These are phyloP conservation scores for Pyrenochaeta sp. DNA, from an alignment of 2,329 filamentous ascomycete genomes.

Conservation along the genomic window DNA sequence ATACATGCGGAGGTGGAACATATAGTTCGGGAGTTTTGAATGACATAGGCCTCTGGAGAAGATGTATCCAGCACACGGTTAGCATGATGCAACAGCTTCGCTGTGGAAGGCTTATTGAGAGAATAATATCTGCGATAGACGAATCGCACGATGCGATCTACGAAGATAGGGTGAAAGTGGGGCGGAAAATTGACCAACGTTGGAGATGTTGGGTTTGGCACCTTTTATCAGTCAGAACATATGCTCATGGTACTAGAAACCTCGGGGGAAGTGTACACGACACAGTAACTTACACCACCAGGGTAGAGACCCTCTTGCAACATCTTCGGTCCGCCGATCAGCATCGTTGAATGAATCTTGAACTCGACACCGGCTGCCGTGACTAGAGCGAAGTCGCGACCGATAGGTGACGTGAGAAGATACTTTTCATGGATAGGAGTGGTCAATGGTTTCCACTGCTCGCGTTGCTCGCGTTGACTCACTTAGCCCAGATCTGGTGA, in stretches of 20 bases:
- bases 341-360: constrained; percentile 19
- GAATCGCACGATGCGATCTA: constrained; percentile 16
- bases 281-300: constrained; percentile 7
- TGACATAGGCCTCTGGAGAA: neutral
- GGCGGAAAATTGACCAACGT: constrained; percentile 7
- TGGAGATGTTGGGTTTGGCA: neutral
- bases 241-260: neutral
- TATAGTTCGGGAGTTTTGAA: constrained; percentile 3
- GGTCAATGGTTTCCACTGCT: neutral
- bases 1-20: constrained; percentile 21
- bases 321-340: constrained; percentile 19
- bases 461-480: neutral
- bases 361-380: constrained; percentile 15
- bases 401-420: constrained; percentile 11
- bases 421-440: neutral
- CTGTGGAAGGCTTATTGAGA: neutral
- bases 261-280: neutral
- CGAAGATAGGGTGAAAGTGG: constrained; percentile 15
- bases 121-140: neutral
- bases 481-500: constrained; percentile 3
- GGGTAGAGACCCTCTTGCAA: constrained; percentile 16
- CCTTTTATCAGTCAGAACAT: neutral
- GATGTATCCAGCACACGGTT: neutral
- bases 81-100: neutral
- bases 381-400: constrained; percentile 20